Conservation (phyloP, 148 eudicot genomes). For the Fagopyrum esculentum region DNA sequence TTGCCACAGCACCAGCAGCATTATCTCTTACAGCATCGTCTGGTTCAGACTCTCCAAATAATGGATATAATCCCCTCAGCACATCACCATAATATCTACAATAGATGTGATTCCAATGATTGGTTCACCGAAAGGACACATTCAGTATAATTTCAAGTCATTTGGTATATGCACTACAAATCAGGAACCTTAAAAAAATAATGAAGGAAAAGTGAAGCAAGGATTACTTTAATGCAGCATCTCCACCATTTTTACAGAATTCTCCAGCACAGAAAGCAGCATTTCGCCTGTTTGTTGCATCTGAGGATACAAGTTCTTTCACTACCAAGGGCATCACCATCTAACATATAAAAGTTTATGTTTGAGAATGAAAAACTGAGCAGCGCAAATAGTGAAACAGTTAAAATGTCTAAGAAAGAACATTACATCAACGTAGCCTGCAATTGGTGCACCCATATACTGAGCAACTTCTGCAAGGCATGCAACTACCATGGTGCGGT, state of each 20-base stretch:
- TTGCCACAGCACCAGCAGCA: slow-evolving; percentile 97
- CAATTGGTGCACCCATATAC: slow-evolving; percentile 91
- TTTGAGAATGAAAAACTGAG: background rate
- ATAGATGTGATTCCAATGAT: slow-evolving; percentile 15
- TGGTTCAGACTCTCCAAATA: slow-evolving; percentile 83
- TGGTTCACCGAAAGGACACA: background rate
- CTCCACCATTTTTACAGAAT: slow-evolving; percentile 92
- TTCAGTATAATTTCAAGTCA: background rate
- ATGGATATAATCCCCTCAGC: slow-evolving; percentile 65
- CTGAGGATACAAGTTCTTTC: slow-evolving; percentile 73
- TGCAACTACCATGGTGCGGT: slow-evolving; percentile 98
- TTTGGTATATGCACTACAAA: background rate
- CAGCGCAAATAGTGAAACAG: slow-evolving; percentile 3
- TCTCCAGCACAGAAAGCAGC: slow-evolving; percentile 98
- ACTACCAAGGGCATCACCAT: slow-evolving; percentile 73
- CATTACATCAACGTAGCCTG: slow-evolving; percentile 80
- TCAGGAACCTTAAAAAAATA: background rate
- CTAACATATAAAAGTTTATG: slow-evolving; percentile 35
- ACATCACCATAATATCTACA: slow-evolving; percentile 70
- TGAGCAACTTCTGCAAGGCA: slow-evolving; percentile 98
- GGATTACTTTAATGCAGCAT: slow-evolving; percentile 64
- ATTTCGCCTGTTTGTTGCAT: slow-evolving; percentile 87
- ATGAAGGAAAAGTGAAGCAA: background rate
- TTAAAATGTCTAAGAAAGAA: background rate
- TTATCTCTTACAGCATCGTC: slow-evolving; percentile 97